Evolutionary conservation across 441 rosid species (phyloP).

Genomic region (Bocquillonia castaneifolia): DNA sequence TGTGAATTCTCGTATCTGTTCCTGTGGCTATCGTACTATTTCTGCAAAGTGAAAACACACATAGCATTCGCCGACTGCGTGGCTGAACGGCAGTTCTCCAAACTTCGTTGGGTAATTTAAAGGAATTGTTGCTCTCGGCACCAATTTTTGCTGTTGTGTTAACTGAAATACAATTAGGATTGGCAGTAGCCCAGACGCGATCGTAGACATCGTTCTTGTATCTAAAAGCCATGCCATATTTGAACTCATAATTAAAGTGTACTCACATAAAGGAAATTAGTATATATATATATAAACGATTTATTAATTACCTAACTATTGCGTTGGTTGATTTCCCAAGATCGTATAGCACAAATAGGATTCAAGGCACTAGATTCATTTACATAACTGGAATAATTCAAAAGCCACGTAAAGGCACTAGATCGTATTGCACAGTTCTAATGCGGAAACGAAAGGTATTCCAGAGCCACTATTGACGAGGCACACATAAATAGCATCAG

Average conservation of each 20-base stretch:
- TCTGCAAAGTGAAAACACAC: slow-evolving; percentile 26
- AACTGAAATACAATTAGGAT: background rate
- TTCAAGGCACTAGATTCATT: background rate
- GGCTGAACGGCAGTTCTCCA: background rate
- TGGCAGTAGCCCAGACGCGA: background rate
- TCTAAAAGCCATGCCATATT: too few relatives aligned
- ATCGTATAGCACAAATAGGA: background rate
- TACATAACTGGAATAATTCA: slow-evolving; percentile 14
- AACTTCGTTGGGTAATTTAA: background rate
- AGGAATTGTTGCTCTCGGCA: background rate
- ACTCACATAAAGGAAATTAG: too few relatives aligned
- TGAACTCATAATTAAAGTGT: too few relatives aligned
- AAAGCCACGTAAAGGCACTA: too few relatives aligned
- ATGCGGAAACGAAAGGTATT: slow-evolving; percentile 21
- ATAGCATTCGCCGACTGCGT: background rate
- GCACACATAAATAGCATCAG: slow-evolving; percentile 18
- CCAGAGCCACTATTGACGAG: slow-evolving; percentile 23
- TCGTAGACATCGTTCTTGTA: slow-evolving; percentile 14
- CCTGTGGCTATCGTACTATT: background rate
- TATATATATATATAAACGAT: too few relatives aligned
- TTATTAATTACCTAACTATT: background rate
- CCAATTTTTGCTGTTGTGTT: background rate
- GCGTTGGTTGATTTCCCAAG: background rate
- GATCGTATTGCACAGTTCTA: too few relatives aligned
- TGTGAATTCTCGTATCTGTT: slow-evolving; percentile 4